These are phyloP conservation scores for Lactifluus volemus DNA, from an alignment of 768 basidiomycete genomes.

Conservation along the genomic window DNA sequence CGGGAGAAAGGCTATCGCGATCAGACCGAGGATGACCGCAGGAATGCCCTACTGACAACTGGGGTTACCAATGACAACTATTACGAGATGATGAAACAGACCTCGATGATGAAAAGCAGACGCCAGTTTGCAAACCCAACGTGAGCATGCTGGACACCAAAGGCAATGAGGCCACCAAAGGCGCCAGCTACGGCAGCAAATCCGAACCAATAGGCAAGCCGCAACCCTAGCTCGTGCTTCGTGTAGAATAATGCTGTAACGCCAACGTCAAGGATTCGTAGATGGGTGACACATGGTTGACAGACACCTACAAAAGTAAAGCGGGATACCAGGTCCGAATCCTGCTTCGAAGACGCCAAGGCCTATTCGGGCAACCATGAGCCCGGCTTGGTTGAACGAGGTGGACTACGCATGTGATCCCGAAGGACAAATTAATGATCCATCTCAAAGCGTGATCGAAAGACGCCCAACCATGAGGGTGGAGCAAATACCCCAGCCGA, in stretches of 20 bases:
- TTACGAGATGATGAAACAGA: conserved; percentile 21
- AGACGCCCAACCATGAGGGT: conserved; percentile 49
- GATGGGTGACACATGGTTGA: conserved; percentile 22
- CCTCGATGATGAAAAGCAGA: conserved; percentile 68
- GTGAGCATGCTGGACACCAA: conserved; percentile 60
- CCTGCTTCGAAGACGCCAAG: conserved; percentile 75
- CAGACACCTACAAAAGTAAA: conserved; percentile 54
- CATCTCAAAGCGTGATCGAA: background rate
- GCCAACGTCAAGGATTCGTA: background rate
- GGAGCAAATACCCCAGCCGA: conserved; percentile 73
- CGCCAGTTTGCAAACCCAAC: conserved; percentile 45
- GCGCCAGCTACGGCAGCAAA: conserved; percentile 81
- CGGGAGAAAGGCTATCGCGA: conserved; percentile 50
- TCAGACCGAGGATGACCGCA: conserved; percentile 50
- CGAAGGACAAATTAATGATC: background rate
- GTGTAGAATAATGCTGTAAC: conserved; percentile 67
- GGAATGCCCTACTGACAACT: conserved; percentile 47
- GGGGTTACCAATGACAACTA: background rate
- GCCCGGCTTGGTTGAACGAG: conserved; percentile 48
- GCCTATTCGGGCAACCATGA: conserved; percentile 49
- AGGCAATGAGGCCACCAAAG: conserved; percentile 78
- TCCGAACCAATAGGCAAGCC: conserved; percentile 76
- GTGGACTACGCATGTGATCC: conserved; percentile 37
- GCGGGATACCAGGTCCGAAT: conserved; percentile 68
- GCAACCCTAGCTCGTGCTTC: conserved; percentile 59